A percentile compares a stretch with the other conserved stretches of the same genome.
phyloP scores from a whole-genome alignment of 148 eudicot species.

The Selenicereus undatus region DNA sequence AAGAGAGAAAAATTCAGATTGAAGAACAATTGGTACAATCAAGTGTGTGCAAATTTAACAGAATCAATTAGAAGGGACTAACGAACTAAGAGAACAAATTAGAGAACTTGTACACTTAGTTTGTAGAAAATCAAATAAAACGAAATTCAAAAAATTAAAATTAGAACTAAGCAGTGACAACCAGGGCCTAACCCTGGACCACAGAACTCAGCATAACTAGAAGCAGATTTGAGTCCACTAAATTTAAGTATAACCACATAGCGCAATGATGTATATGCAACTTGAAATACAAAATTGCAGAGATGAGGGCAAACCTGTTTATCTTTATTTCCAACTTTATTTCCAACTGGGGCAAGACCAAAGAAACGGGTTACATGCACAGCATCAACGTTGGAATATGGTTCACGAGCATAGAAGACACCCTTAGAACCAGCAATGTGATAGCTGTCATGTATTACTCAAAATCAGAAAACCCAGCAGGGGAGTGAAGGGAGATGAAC shows the following conservation, averaged over 20 bases:
- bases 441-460: constrained; percentile 47
- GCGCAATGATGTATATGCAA: background rate
- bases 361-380: constrained; percentile 91
- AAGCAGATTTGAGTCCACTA: background rate
- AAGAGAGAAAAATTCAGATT: background rate
- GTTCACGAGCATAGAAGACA: constrained; percentile 78
- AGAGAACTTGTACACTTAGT: background rate
- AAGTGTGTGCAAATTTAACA: background rate
- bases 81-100: background rate
- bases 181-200: background rate
- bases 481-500: background rate
- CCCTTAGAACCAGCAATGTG: constrained; percentile 85
- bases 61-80: background rate
- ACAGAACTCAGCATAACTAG: background rate
- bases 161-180: background rate
- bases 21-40: background rate
- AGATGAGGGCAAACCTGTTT: constrained; percentile 58
- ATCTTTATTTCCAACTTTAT: constrained; percentile 80
- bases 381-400: constrained; percentile 67
- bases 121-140: no score
- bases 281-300: background rate
- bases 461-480: constrained; percentile 19
- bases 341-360: constrained; percentile 92
- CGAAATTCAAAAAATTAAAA: background rate
- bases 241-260: constrained; percentile 6